A percentile compares a stretch with the other conserved stretches of the same genome.
Evolutionary conservation across 495 filamentous ascomycete species (phyloP).

Genomic region (Rhypophila decipiens): DNA sequence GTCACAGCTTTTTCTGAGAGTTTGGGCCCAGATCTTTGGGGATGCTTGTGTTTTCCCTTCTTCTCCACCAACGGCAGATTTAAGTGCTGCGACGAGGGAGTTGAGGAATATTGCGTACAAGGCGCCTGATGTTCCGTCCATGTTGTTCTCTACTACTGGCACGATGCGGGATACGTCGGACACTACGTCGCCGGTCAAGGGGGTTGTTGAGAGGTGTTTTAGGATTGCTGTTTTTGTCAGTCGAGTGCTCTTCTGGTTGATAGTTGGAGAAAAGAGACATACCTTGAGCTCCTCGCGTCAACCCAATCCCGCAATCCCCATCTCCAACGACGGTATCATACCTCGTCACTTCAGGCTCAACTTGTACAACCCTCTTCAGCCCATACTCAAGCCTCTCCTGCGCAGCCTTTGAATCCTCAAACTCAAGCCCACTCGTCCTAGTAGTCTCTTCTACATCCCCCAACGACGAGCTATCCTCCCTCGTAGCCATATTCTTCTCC

Average conservation of each 20-base stretch:
- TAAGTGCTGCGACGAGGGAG: conserved; percentile 70
- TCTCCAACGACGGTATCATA: conserved; percentile 93
- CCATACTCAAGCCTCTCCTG: conserved; percentile 58
- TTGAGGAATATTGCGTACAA: conserved; percentile 96
- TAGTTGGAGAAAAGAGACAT: conserved; percentile 14
- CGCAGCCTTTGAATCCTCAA: conserved; percentile 53
- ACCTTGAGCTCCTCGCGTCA: conserved; percentile 86
- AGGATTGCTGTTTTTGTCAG: conserved; percentile 52
- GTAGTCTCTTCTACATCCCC: conserved; percentile 44
- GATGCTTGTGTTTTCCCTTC: no score
- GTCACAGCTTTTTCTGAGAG: conserved; percentile 62
- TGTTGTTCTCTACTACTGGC: conserved; percentile 75
- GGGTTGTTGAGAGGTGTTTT: conserved; percentile 50
- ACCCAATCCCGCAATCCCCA: conserved; percentile 87
- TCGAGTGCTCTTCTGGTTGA: neutral
- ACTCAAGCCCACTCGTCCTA: conserved; percentile 64
- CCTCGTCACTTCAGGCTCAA: conserved; percentile 76
- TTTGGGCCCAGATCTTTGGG: conserved; percentile 65
- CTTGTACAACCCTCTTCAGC: conserved; percentile 63
- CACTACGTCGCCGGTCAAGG: conserved; percentile 61
- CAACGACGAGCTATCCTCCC: conserved; percentile 31
- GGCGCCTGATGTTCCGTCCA: conserved; percentile 96
- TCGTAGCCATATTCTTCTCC: conserved; percentile 39
- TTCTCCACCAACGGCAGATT: conserved; percentile 35
- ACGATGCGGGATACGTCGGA: conserved; percentile 68